Evolutionary conservation across 2,329 filamentous ascomycete genomes (phyloP).

Genomic region (Cercospora canescens): DNA sequence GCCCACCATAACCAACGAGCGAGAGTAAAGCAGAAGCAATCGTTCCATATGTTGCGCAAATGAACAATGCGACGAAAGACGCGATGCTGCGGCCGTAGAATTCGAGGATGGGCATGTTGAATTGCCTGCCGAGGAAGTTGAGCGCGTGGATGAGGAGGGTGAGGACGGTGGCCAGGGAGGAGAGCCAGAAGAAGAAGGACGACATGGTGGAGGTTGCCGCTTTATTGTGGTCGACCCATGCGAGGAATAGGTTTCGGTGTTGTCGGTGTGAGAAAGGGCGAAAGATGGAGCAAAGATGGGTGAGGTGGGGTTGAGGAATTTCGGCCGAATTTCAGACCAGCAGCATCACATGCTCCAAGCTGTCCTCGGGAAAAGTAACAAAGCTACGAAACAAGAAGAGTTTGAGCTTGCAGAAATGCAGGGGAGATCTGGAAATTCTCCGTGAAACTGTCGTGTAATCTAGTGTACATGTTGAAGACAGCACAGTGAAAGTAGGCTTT

Average conservation of each 20-base stretch:
- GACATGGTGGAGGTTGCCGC: slow-evolving; percentile 17
- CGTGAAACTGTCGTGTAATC: neutral
- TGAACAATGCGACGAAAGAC: slow-evolving; percentile 41
- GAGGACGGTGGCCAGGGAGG: slow-evolving; percentile 29
- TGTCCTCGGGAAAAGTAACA: neutral
- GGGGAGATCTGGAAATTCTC: neutral
- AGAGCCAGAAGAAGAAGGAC: slow-evolving; percentile 31
- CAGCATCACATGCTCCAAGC: slow-evolving; percentile 10
- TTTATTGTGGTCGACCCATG: neutral
- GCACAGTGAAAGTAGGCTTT: neutral
- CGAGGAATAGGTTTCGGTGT: neutral
- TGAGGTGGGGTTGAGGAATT: slow-evolving; percentile 11
- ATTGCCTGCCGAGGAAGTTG: slow-evolving; percentile 34
- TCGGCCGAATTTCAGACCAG: slow-evolving; percentile 7
- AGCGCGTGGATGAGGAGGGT: slow-evolving; percentile 38
- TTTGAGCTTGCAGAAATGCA: neutral
- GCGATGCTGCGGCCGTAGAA: slow-evolving; percentile 66
- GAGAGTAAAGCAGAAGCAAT: slow-evolving; percentile 71
- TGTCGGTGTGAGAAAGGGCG: slow-evolving; percentile 1
- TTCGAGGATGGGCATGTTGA: slow-evolving; percentile 42
- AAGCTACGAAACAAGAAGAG: neutral
- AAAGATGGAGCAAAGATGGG: neutral
- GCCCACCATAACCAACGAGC: slow-evolving; percentile 68
- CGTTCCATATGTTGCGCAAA: slow-evolving; percentile 69
- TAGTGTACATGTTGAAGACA: slow-evolving; percentile 13